phyloP scores from a whole-genome alignment of 2,329 filamentous ascomycete species.

The Fusarium agapanthi region DNA sequence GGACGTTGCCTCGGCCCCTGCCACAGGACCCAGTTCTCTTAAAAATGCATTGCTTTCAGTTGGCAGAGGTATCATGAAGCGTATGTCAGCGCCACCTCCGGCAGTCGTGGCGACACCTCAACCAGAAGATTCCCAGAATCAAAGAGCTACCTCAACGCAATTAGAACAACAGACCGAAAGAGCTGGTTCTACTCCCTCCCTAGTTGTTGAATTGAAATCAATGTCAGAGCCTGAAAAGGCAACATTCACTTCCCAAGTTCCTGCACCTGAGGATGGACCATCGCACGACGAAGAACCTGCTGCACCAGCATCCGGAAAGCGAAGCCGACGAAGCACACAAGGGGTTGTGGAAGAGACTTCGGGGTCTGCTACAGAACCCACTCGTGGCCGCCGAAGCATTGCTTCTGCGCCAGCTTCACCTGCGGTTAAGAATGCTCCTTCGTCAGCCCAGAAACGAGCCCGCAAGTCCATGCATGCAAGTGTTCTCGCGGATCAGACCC shows the following conservation, averaged over 20 bases:
- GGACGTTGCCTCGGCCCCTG: background rate
- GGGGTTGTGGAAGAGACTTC: constrained; percentile 11
- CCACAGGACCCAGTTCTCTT: background rate
- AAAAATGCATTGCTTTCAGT: constrained; percentile 17
- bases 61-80: constrained; percentile 16
- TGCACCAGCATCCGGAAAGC: constrained; percentile 5
- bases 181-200: constrained; percentile 20
- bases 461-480: constrained; percentile 40
- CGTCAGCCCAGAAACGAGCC: constrained; percentile 8
- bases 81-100: constrained; percentile 31
- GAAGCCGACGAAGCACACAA: constrained; percentile 24
- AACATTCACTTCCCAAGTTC: constrained; percentile 9
- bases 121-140: background rate
- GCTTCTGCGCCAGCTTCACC: constrained; percentile 26
- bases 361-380: constrained; percentile 7
- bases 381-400: constrained; percentile 16
- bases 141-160: background rate
- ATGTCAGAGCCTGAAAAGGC: constrained; percentile 28
- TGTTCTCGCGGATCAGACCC: constrained; percentile 18
- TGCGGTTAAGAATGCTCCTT: constrained; percentile 6
- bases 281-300: background rate
- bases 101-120: background rate
- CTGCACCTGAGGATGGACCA: background rate
- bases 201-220: constrained; percentile 22
- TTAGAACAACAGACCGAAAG: constrained; percentile 8